Evolutionary conservation across 257 asterid genomes (phyloP).

Genomic region (Solanum etuberosum): DNA sequence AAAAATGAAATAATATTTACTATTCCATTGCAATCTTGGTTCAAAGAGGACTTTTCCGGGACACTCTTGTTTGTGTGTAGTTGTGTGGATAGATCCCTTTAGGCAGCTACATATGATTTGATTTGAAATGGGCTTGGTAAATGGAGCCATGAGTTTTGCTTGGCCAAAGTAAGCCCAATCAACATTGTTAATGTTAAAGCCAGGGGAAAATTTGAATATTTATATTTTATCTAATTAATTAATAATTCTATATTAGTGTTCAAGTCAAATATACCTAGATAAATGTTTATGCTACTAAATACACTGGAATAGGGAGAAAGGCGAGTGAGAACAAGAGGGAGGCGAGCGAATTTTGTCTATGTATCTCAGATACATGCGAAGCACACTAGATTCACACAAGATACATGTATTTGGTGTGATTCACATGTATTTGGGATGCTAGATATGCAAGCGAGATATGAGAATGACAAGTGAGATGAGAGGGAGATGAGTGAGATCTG

Average conservation of each 20-base stretch:
- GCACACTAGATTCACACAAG: not conserved
- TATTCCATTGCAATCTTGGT: not conserved
- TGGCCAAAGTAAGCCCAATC: not conserved
- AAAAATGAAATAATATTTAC: not conserved
- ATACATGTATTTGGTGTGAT: not conserved
- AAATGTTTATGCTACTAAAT: rapidly evolving
- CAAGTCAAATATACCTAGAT: not conserved
- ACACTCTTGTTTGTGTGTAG: not conserved
- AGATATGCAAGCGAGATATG: too few species aligned
- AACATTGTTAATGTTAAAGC: not conserved
- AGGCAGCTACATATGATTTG: not conserved
- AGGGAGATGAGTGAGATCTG: rapidly evolving
- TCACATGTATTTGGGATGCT: not conserved
- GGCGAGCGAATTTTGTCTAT: too few species aligned
- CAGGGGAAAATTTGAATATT: not conserved
- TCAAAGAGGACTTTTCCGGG: too few species aligned
- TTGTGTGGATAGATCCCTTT: too few species aligned
- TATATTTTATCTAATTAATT: too few species aligned
- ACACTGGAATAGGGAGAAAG: not conserved
- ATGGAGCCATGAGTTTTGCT: not conserved
- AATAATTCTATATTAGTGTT: too few species aligned
- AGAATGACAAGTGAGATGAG: not conserved
- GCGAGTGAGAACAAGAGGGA: rapidly evolving
- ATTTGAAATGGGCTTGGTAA: not conserved
- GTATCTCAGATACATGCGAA: too few species aligned